These are phyloP conservation scores for Rhizopogon vesiculosus DNA, from an alignment of 768 basidiomycete species.

Conservation along the genomic window DNA sequence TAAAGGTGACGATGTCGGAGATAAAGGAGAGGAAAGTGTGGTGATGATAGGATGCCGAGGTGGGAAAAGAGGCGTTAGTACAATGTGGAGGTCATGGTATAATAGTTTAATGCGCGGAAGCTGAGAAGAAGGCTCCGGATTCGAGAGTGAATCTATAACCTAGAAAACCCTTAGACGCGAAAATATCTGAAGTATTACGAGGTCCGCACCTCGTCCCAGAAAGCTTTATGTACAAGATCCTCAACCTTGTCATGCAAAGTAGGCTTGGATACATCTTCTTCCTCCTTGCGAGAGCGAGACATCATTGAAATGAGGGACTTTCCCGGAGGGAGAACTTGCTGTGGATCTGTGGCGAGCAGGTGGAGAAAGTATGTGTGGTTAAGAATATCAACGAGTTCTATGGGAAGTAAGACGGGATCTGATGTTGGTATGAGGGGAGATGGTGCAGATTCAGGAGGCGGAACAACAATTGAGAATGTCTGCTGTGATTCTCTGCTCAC, in stretches of 20 bases:
- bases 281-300: constrained; percentile 21
- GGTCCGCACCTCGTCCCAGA: constrained; percentile 66
- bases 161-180: constrained; percentile 27
- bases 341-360: constrained; percentile 58
- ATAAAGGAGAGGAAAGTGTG: constrained; percentile 51
- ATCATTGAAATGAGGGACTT: constrained; percentile 71
- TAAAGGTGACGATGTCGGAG: constrained; percentile 67
- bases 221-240: constrained; percentile 52
- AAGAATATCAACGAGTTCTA: constrained; percentile 51
- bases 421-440: constrained; percentile 18
- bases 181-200: constrained; percentile 2
- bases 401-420: constrained; percentile 35
- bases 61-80: constrained; percentile 57
- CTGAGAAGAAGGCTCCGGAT: constrained; percentile 53
- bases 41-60: constrained; percentile 43
- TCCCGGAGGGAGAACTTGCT: constrained; percentile 58
- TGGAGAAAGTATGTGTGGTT: constrained; percentile 65
- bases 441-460: constrained; percentile 6
- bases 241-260: constrained; percentile 45
- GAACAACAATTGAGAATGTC: constrained; percentile 12
- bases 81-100: constrained; percentile 48
- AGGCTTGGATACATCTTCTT: constrained; percentile 15
- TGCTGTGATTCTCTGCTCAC: not conserved
- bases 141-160: constrained; percentile 54
- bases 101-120: constrained; percentile 53